Evolutionary conservation across 2,329 filamentous ascomycete species (phyloP), one percentile per base, ranked within the genome.

Genomic region (Cladosporium sp.): DNA sequence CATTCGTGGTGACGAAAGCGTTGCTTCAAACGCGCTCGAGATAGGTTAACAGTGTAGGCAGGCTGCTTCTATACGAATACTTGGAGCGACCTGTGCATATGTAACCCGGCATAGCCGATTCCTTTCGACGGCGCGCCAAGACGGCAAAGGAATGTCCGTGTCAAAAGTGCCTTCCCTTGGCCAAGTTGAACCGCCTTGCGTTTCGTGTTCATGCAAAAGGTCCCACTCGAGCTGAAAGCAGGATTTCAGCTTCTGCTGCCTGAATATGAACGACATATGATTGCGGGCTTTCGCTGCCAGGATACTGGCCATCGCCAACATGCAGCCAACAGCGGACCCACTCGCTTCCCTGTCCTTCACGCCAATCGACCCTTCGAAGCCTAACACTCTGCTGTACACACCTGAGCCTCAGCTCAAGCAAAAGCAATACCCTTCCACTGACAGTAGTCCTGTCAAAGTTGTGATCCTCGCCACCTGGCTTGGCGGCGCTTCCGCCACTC

Each of bases 381-480:
- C 50, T 13, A 53, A 53, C 15, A 15, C 4, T 12, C 50, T 44
- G 20, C 34, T 53, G 9, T 44, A 53, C 22, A 40, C n/a, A 13
- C 25, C 50, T 10, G 8, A 1, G 4, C 37, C n/a, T 19, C 10
- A 32, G n/a, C 8, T 4, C 6, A 2, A 22, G 15, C 24, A 10
- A 3, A 36, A 35, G 13, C 24, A 15, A 34, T 9, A 15, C 4
- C 20, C 22, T 53, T 3, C 7, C 1, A 10, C n/a, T 13, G 8
- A 15, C 15, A 17, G 34, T 10, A 4, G 12, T 34, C n/a, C 24
- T 13, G 37, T 53, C 13, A 49, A 56, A 51, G 44, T 58, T 3
- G n/a, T 58, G 6, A 48, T 56, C n/a, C 25, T 56, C n/a, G 42
- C 53, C 13, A 56, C 53, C 12, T 57, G 55, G 55, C 36, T 57